Conservation (phyloP, 768 basidiomycete species). For the Mycena epipterygia region DNA sequence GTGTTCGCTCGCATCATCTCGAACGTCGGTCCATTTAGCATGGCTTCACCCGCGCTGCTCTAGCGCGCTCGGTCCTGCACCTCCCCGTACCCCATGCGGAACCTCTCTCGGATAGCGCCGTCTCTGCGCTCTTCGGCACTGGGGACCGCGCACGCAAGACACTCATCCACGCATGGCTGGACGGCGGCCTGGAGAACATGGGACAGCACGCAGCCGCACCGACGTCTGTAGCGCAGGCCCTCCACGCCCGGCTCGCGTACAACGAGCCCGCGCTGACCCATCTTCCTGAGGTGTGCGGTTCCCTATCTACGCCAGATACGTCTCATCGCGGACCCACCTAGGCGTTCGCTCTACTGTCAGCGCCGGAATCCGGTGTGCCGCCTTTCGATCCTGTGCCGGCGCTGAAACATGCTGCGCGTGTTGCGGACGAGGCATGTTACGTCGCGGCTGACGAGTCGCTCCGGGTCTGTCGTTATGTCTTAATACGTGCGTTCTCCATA, state of each 20-base stretch:
- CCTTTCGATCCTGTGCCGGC: conserved; percentile 73
- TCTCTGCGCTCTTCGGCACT: conserved; percentile 79
- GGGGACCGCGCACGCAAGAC: conserved; percentile 76
- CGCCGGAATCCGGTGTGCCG: conserved; percentile 61
- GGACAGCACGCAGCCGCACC: conserved; percentile 36
- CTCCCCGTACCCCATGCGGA: conserved; percentile 64
- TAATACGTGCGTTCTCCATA: too few relatives aligned
- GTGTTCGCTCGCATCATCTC: not conserved
- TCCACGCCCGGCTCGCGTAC: conserved; percentile 68
- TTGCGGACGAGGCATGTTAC: conserved; percentile 82
- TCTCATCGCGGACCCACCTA: conserved; percentile 42
- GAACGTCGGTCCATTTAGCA: conserved; percentile 52
- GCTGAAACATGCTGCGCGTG: conserved; percentile 67
- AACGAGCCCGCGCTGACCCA: conserved; percentile 77
- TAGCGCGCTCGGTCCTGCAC: conserved; percentile 73
- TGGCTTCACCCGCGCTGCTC: conserved; percentile 81
- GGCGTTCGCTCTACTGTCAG: conserved; percentile 81
- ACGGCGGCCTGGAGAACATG: conserved; percentile 73
- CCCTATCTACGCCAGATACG: not conserved
- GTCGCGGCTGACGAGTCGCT: conserved; percentile 65
- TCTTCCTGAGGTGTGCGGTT: conserved; percentile 73
- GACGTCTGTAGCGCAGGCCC: conserved; percentile 61
- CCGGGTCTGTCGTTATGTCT: conserved; percentile 60
- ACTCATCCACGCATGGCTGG: conserved; percentile 81
- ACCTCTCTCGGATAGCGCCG: conserved; percentile 78